These are phyloP conservation scores for Macadamia integrifolia DNA, from an alignment of 164 flowering plant genomes.

Conservation along the genomic window DNA sequence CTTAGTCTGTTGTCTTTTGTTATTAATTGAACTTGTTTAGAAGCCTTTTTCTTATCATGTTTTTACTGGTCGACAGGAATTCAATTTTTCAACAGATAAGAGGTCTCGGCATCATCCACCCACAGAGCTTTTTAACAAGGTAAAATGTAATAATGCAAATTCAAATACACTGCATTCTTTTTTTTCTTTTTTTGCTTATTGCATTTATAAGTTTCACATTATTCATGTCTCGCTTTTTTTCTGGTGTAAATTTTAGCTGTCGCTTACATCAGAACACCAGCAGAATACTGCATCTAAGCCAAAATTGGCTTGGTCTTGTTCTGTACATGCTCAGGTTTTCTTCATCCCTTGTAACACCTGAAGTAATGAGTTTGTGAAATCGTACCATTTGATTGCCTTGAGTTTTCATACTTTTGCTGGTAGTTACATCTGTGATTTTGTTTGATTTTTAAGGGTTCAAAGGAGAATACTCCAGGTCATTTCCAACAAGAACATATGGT, in stretches of 20 bases:
- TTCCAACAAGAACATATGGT: slow-evolving; percentile 46
- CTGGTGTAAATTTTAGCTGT: slow-evolving; percentile 40
- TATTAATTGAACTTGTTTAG: background rate
- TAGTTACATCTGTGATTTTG: slow-evolving; percentile 11
- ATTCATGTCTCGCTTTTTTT: slow-evolving; percentile 4
- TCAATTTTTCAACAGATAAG: slow-evolving; percentile 60
- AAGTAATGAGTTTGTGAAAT: background rate
- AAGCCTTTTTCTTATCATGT: background rate
- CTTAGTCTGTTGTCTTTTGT: slow-evolving; percentile 1
- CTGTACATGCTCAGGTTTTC: slow-evolving; percentile 41
- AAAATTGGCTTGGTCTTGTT: slow-evolving; percentile 22
- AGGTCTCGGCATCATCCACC: slow-evolving; percentile 58
- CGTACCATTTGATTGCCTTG: background rate
- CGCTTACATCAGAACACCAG: slow-evolving; percentile 52
- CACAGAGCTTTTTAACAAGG: slow-evolving; percentile 78
- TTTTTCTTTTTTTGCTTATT: no score
- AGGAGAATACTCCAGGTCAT: slow-evolving; percentile 54
- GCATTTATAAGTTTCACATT: background rate
- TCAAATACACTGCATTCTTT: no score
- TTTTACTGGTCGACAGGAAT: slow-evolving; percentile 42
- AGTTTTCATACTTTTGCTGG: slow-evolving; percentile 1
- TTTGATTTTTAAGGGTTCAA: slow-evolving; percentile 54
- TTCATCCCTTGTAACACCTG: slow-evolving; percentile 4
- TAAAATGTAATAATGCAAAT: slow-evolving; percentile 13
- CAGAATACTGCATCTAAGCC: slow-evolving; percentile 33